phyloP scores from a whole-genome alignment of 805 yeast genomes.

The Alloascoidea africana region DNA sequence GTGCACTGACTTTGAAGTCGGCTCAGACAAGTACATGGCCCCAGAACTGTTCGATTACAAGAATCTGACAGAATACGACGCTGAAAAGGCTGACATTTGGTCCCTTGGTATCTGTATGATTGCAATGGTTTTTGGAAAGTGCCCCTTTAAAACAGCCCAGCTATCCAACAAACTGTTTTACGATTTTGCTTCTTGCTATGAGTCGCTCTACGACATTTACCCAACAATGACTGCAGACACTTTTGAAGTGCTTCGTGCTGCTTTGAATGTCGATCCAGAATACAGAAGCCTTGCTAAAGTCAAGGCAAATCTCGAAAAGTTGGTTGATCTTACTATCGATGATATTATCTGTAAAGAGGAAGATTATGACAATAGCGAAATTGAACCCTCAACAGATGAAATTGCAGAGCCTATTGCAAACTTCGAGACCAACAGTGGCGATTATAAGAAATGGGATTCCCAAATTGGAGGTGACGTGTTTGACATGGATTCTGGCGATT shows the following conservation, averaged over 20 bases:
- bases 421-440: no score
- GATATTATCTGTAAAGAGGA: no score
- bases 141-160: slow-evolving; percentile 74
- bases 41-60: slow-evolving; percentile 55
- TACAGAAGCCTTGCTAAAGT: slow-evolving; percentile 57
- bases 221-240: slow-evolving; percentile 79
- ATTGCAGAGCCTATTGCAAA: no score
- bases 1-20: slow-evolving; percentile 70
- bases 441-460: no score
- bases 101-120: slow-evolving; percentile 72
- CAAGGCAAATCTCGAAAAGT: slow-evolving; percentile 40
- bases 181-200: slow-evolving; percentile 78
- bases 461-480: no score
- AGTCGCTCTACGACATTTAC: slow-evolving; percentile 81
- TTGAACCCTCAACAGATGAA: no score
- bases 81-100: slow-evolving; percentile 81
- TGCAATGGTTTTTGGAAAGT: slow-evolving; percentile 72
- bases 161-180: slow-evolving; percentile 69
- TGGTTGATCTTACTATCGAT: slow-evolving; percentile 57
- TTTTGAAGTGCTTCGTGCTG: slow-evolving; percentile 66
- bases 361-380: no score
- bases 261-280: slow-evolving; percentile 73
- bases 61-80: slow-evolving; percentile 56
- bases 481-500: no score
- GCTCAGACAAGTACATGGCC: slow-evolving; percentile 88